Conservation (phyloP, 139 green algal species). For the Chlorella sp. region DNA sequence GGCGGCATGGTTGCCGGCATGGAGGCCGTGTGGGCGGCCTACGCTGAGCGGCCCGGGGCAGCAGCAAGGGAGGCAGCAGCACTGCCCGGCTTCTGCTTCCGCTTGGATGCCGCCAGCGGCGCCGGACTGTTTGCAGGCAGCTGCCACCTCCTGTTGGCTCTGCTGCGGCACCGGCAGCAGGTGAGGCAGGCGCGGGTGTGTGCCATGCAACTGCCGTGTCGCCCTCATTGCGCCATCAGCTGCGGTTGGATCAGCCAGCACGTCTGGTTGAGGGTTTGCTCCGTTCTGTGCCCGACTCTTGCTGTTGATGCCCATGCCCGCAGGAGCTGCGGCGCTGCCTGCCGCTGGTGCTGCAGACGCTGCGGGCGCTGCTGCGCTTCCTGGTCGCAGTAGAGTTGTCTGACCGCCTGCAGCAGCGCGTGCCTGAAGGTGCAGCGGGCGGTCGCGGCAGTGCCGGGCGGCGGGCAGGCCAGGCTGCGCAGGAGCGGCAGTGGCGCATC, state of each 20-base stretch:
- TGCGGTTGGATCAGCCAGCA: too few relatives aligned
- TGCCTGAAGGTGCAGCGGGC: background rate
- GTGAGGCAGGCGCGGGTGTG: background rate
- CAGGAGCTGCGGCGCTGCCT: constrained; percentile 38
- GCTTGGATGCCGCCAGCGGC: background rate
- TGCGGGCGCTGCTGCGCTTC: constrained; percentile 34
- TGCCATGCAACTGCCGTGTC: background rate
- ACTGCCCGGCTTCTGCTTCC: constrained; percentile 7
- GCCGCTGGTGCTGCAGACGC: constrained; percentile 32
- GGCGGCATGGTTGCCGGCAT: constrained; percentile 20
- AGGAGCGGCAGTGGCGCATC: constrained; percentile 8
- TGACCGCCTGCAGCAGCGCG: background rate
- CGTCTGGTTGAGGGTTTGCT: too few relatives aligned
- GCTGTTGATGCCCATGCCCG: too few relatives aligned
- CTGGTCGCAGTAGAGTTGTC: constrained; percentile 29
- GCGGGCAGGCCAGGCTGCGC: background rate
- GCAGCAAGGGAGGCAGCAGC: background rate
- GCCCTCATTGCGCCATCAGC: too few relatives aligned
- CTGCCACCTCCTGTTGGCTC: constrained; percentile 31
- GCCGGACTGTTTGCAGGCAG: constrained; percentile 21
- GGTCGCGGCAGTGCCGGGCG: background rate
- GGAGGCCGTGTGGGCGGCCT: background rate
- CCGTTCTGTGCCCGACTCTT: too few relatives aligned
- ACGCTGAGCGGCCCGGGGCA: background rate
- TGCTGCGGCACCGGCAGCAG: constrained; percentile 39